Percentiles rank a stretch among this genome's conserved stretches.
phyloP scores from a whole-genome alignment of 106 monocot genomes.

The Acorus gramineus region DNA sequence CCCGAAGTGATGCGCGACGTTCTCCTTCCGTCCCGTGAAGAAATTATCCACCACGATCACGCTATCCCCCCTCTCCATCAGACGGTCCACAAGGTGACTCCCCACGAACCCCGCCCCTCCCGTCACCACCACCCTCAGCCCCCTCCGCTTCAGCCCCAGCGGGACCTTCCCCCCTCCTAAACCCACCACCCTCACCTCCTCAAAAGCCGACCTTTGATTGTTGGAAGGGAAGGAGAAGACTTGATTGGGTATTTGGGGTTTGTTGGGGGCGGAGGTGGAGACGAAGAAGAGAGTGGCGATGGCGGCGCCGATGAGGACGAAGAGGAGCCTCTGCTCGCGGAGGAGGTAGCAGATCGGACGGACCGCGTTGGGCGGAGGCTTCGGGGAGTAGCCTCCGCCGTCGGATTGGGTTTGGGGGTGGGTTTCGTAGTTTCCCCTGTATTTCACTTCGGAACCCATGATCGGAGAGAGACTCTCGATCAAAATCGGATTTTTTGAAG shows the following conservation, averaged over 20 bases:
- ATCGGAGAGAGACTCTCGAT: background rate
- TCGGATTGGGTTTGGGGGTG: background rate
- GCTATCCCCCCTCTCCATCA: slow-evolving; percentile 59
- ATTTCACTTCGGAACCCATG: slow-evolving; percentile 15
- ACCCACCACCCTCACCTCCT: background rate
- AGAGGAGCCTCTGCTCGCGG: slow-evolving; percentile 57
- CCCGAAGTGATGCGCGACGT: slow-evolving; percentile 76
- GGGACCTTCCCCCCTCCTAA: slow-evolving; percentile 51
- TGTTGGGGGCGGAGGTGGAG: slow-evolving; percentile 9
- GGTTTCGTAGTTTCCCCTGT: slow-evolving; percentile 3
- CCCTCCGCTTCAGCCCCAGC: slow-evolving; percentile 61
- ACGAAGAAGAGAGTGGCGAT: slow-evolving; percentile 42
- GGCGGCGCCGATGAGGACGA: slow-evolving; percentile 52
- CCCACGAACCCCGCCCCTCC: slow-evolving; percentile 90
- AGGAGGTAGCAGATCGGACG: slow-evolving; percentile 35
- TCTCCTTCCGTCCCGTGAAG: slow-evolving; percentile 94
- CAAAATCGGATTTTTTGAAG: too few species aligned
- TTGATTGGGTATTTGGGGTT: too few species aligned
- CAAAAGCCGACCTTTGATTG: too few species aligned
- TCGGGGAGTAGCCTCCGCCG: slow-evolving; percentile 36
- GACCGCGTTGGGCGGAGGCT: slow-evolving; percentile 19
- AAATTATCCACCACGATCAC: slow-evolving; percentile 95
- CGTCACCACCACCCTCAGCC: slow-evolving; percentile 60
- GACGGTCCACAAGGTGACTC: slow-evolving; percentile 67
- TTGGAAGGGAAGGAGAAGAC: background rate